phyloP scores from a whole-genome alignment of 2,329 filamentous ascomycete species.

The Davidsoniella australis region DNA sequence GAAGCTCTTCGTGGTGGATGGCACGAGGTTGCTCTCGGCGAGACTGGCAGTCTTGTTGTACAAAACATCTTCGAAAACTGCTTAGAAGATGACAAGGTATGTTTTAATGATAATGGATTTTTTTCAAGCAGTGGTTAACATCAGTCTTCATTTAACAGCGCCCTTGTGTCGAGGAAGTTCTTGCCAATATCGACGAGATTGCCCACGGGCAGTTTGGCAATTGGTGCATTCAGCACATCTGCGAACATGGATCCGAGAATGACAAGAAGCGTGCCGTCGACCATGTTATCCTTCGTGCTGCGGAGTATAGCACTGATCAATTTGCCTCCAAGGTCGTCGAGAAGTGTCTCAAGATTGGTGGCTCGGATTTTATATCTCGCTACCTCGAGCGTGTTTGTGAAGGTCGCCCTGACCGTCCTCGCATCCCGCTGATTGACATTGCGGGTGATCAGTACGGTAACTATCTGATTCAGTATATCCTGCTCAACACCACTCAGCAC shows the following conservation, averaged over 20 bases:
- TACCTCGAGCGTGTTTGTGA: constrained; percentile 92
- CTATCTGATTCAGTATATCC: constrained; percentile 92
- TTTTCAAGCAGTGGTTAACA: constrained; percentile 12
- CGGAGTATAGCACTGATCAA: constrained; percentile 97
- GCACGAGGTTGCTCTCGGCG: constrained; percentile 93
- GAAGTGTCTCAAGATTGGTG: constrained; percentile 95
- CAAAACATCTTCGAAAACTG: constrained; percentile 99
- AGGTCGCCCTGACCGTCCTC: constrained; percentile 73
- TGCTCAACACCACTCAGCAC: constrained; percentile 71
- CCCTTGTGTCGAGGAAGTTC: constrained; percentile 90
- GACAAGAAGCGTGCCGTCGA: constrained; percentile 90
- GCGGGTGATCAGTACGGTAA: constrained; percentile 98
- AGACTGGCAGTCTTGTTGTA: constrained; percentile 93
- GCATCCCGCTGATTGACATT: constrained; percentile 95
- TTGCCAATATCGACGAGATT: constrained; percentile 87
- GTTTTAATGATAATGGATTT: constrained; percentile 13
- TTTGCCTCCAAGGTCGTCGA: constrained; percentile 98
- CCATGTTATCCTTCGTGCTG: constrained; percentile 82
- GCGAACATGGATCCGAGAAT: constrained; percentile 79
- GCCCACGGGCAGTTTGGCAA: constrained; percentile 97
- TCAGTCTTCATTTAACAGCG: constrained; percentile 38
- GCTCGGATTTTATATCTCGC: constrained; percentile 72
- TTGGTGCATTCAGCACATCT: constrained; percentile 99
- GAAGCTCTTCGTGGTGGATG: constrained; percentile 91
- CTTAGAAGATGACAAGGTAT: constrained; percentile 91